Percentiles rank a stretch among this genome's conserved stretches.
Evolutionary conservation across 495 filamentous ascomycete species (phyloP).

Genomic region (Pyrenopolyporus hunteri): DNA sequence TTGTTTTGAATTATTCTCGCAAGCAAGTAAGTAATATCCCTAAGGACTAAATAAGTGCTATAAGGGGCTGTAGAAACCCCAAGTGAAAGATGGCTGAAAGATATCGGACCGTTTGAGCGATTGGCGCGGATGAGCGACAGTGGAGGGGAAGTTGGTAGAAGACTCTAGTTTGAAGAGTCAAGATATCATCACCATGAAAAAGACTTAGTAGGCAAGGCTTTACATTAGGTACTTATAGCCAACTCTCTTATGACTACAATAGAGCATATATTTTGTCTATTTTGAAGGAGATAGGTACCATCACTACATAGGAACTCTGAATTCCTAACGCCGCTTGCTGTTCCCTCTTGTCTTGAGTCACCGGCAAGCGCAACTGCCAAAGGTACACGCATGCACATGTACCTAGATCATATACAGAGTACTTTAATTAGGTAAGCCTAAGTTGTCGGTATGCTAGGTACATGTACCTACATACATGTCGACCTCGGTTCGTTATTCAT

Average conservation of each 20-base stretch:
- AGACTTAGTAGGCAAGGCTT: neutral
- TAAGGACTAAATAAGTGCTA: neutral
- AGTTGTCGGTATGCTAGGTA: no score
- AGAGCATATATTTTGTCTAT: no score
- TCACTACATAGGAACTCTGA: neutral
- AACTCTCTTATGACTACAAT: neutral
- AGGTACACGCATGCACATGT: no score
- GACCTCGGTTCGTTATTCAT: no score
- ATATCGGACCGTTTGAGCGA: conserved; percentile 1
- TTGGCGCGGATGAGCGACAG: conserved; percentile 7
- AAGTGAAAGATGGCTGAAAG: neutral
- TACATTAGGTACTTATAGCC: conserved; percentile 2
- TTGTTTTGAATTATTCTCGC: no score
- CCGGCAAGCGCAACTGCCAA: no score
- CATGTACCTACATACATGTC: no score
- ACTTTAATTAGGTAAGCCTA: no score
- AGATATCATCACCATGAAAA: conserved; percentile 4
- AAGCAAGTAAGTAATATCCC: no score
- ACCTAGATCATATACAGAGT: no score
- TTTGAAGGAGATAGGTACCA: no score
- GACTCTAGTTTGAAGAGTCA: neutral
- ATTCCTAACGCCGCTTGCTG: neutral
- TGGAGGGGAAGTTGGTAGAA: conserved; percentile 17
- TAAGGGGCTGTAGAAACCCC: neutral
- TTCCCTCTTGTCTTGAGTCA: conserved; percentile 10